These are phyloP conservation scores for Suhomyces sp. DNA, from an alignment of 805 yeast species.

Conservation along the genomic window DNA sequence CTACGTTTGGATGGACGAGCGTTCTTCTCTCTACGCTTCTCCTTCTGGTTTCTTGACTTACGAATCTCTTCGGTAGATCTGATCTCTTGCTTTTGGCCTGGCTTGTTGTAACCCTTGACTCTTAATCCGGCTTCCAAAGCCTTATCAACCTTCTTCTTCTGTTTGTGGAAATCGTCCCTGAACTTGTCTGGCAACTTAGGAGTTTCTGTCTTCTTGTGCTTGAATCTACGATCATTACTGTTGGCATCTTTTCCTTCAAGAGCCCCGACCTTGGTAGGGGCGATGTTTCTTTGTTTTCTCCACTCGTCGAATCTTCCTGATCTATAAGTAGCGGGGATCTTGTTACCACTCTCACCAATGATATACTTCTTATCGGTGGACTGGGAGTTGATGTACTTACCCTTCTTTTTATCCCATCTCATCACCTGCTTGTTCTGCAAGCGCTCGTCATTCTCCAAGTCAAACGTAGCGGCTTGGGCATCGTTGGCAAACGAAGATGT, in stretches of 20 bases:
- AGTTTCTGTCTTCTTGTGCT: constrained; percentile 71
- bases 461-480: constrained; percentile 84
- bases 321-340: constrained; percentile 85
- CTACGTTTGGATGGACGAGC: constrained; percentile 60
- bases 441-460: constrained; percentile 74
- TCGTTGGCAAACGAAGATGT: constrained; percentile 69
- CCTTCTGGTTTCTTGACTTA: constrained; percentile 66
- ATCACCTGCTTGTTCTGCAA: constrained; percentile 67
- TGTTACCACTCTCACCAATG: constrained; percentile 91
- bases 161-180: constrained; percentile 81
- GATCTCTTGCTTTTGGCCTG: constrained; percentile 53
- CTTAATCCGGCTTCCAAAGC: constrained; percentile 73
- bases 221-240: constrained; percentile 44
- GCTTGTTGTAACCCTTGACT: constrained; percentile 63
- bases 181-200: constrained; percentile 90
- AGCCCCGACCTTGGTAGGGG: constrained; percentile 54
- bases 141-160: constrained; percentile 74
- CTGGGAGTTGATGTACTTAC: constrained; percentile 78
- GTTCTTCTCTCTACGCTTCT: constrained; percentile 77
- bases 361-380: constrained; percentile 84
- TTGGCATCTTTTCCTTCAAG: constrained; percentile 38
- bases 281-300: constrained; percentile 68
- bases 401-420: constrained; percentile 92
- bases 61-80: constrained; percentile 72
- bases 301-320: constrained; percentile 92